Conservation (phyloP, 805 yeast genomes). For the Geotrichum ghanense region DNA sequence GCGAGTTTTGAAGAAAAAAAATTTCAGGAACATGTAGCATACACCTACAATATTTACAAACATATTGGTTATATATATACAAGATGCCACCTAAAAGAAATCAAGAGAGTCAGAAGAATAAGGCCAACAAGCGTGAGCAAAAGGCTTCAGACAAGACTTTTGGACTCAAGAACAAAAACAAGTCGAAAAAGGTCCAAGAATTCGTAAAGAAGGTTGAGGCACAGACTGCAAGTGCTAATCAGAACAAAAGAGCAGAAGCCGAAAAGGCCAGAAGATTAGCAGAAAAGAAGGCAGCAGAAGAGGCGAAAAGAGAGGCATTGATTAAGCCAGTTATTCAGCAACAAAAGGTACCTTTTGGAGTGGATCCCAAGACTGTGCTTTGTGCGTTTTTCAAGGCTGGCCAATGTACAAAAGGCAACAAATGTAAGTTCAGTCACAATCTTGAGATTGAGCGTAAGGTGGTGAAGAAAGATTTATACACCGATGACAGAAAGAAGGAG, state of each 20-base stretch:
- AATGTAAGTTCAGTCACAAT: constrained; percentile 92
- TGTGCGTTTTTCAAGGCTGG: constrained; percentile 87
- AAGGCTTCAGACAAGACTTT: constrained; percentile 79
- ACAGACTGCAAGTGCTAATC: constrained; percentile 45
- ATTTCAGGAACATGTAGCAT: background rate
- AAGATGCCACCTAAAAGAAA: constrained; percentile 42
- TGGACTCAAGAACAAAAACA: constrained; percentile 91
- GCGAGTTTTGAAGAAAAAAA: background rate
- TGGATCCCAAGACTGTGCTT: constrained; percentile 87
- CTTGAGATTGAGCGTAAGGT: constrained; percentile 75
- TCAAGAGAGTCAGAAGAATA: constrained; percentile 43
- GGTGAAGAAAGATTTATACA: constrained; percentile 82
- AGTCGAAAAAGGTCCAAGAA: constrained; percentile 80
- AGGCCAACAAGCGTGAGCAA: constrained; percentile 43
- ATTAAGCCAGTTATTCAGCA: constrained; percentile 52
- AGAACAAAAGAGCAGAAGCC: constrained; percentile 59
- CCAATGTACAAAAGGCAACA: constrained; percentile 49
- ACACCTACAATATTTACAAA: background rate
- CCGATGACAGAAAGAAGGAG: constrained; percentile 72
- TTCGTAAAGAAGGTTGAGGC: constrained; percentile 56
- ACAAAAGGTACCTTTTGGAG: constrained; percentile 92
- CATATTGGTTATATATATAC: background rate
- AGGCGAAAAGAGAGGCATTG: constrained; percentile 77
- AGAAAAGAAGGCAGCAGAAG: constrained; percentile 85
- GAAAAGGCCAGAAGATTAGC: constrained; percentile 54